These are phyloP conservation scores for Penicillium fuscoglaucum DNA, from an alignment of 2,329 filamentous ascomycete species.

Conservation along the genomic window DNA sequence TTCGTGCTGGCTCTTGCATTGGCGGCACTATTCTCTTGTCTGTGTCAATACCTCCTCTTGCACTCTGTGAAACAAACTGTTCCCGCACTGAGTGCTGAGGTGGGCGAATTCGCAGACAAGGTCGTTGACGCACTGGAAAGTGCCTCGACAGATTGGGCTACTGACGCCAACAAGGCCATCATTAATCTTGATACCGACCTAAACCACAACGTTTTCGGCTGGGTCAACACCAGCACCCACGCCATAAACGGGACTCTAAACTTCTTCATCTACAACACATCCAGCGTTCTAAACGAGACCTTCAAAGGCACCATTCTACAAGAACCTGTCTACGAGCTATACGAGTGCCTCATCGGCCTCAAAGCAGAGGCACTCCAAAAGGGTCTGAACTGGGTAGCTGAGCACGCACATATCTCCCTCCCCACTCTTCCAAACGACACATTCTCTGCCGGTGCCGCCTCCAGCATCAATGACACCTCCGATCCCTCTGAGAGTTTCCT, in stretches of 20 bases:
- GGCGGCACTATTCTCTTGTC: constrained; percentile 77
- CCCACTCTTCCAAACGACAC: constrained; percentile 76
- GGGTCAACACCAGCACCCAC: constrained; percentile 79
- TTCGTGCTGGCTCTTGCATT: constrained; percentile 81
- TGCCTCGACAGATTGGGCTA: constrained; percentile 74
- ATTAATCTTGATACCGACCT: constrained; percentile 65
- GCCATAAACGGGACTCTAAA: constrained; percentile 86
- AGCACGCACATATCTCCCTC: constrained; percentile 80
- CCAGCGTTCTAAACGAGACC: constrained; percentile 68
- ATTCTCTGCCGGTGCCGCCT: constrained; percentile 75
- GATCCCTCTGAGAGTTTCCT: constrained; percentile 68
- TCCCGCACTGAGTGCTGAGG: constrained; percentile 70
- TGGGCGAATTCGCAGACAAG: constrained; percentile 75
- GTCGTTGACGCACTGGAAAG: constrained; percentile 72
- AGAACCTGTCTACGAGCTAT: constrained; percentile 73
- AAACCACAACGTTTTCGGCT: constrained; percentile 81
- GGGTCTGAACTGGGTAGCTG: constrained; percentile 89
- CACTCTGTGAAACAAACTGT: constrained; percentile 71
- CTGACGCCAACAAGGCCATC: constrained; percentile 72
- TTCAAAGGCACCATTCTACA: constrained; percentile 83
- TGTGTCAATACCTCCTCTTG: constrained; percentile 80
- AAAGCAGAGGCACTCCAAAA: constrained; percentile 84
- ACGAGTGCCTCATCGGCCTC: constrained; percentile 82
- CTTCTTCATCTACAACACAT: constrained; percentile 75
- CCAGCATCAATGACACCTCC: constrained; percentile 53